Evolutionary conservation across 495 filamentous ascomycete genomes (phyloP), one percentile per base, ranked within the genome.

Genomic region (Xylaria flabelliformis): DNA sequence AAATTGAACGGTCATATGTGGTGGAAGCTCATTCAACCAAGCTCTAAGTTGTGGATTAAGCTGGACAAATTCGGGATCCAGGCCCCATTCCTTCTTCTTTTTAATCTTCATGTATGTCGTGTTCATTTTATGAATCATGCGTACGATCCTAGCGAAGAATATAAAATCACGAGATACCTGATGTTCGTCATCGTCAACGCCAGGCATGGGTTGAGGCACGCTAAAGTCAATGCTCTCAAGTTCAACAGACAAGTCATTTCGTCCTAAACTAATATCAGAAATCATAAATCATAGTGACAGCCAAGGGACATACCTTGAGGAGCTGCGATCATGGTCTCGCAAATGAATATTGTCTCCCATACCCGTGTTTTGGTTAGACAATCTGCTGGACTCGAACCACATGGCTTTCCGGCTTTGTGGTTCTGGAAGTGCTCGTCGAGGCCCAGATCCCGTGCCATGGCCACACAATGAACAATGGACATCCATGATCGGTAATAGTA

Each of bases 401-500:
- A 97, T 3, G 85, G 74, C 72, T 87, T 87, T 56, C 92, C 91
- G 68, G 89, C 87, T 65, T 89, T 86, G 80, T 99, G 96, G 51
- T 87, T 86, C 53, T 90, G 89, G 74, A 90, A 89, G 81, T 99
- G 96, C 77, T 97, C 94, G 77, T 98, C 90, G 9, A 99, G 85
- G 53, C 94, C 94, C 67, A 99, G 85, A 78, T 99, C 96, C 75
- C 97, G 94, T 55, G 90, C 94, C 93, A 99, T 97, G 13, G 93
- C 90, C 29, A 97, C 91, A 67, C 95, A 91, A 53, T 93, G 94
- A 67, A 97, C 95, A 59, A 98, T 90, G 8, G 93, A 97, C 89
- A 97, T 97, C 96, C 96, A 99, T 13, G 96, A 99, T 32, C 96
- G 90, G 78, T 95, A 98, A 81, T 96, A 99, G 80, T 99, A 99